Evolutionary conservation across 352 stramenopile species (phyloP).

Genomic region (Globisporangium megalacanthum): DNA sequence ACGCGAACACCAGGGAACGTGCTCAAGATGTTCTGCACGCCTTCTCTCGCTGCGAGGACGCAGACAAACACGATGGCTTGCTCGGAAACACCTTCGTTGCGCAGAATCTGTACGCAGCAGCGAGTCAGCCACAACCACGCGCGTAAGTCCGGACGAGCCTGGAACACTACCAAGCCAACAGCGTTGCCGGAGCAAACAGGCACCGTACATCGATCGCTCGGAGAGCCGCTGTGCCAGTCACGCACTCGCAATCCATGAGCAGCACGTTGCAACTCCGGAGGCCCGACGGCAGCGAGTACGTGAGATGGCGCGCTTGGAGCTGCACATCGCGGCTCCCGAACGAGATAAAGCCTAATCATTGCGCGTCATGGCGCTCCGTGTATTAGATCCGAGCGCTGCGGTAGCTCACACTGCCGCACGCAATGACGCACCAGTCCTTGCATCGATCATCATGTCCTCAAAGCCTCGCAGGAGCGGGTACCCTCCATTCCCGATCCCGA

Average conservation of each 20-base stretch:
- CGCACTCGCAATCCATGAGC: constrained; percentile 10
- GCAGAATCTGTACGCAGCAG: constrained; percentile 4
- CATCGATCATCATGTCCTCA: constrained; percentile 1
- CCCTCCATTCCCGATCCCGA: constrained; percentile 12
- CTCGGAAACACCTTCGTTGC: constrained; percentile 7
- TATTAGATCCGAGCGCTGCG: too few species aligned
- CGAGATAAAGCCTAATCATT: constrained; percentile 3
- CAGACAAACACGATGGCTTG: constrained; percentile 9
- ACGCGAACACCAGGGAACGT: constrained; percentile 1
- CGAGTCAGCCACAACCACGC: background rate
- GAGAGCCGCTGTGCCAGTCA: constrained; percentile 7
- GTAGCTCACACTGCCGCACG: too few species aligned
- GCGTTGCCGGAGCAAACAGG: too few species aligned
- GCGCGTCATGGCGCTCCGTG: too few species aligned
- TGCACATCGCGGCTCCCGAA: constrained; percentile 11
- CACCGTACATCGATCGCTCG: constrained; percentile 9
- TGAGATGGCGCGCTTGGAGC: background rate
- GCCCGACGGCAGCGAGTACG: constrained; percentile 5
- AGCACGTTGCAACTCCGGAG: constrained; percentile 2
- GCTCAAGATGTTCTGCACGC: background rate
- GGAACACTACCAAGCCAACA: too few species aligned
- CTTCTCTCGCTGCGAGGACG: constrained; percentile 8
- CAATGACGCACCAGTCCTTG: constrained; percentile 1
- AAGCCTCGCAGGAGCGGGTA: constrained; percentile 6
- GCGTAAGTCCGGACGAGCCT: background rate